These are phyloP conservation scores for Arachis monticola DNA, from an alignment of 331 rosid genomes.

Conservation along the genomic window DNA sequence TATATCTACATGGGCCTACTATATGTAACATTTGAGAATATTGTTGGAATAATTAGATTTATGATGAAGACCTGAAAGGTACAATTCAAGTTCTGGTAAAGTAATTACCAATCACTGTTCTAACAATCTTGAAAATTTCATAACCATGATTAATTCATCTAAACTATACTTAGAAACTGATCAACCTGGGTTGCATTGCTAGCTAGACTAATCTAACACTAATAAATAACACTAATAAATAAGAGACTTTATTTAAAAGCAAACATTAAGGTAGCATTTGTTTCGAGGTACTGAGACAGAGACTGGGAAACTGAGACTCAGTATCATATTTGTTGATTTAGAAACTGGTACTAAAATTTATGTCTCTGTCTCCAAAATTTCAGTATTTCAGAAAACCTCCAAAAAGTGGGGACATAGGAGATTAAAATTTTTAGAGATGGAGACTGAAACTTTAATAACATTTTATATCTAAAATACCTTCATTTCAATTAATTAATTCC, in stretches of 20 bases:
- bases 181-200: conserved; percentile 1
- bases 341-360: too few relatives aligned
- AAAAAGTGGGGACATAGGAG: too few relatives aligned
- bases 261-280: conserved; percentile 25
- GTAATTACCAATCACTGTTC: background rate
- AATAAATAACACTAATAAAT: background rate
- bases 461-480: too few relatives aligned
- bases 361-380: too few relatives aligned
- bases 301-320: too few relatives aligned
- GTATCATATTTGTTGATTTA: too few relatives aligned
- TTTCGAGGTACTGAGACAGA: too few relatives aligned
- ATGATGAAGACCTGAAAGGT: too few relatives aligned
- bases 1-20: conserved; percentile 1
- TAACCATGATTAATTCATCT: background rate
- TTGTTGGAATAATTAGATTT: background rate
- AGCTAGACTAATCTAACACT: conserved; percentile 26
- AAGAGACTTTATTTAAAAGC: conserved; percentile 23
- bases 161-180: conserved; percentile 19
- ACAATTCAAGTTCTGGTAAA: background rate
- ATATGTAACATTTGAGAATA: background rate
- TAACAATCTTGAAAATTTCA: background rate
- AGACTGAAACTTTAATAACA: too few relatives aligned
- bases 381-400: too few relatives aligned
- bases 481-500: too few relatives aligned
- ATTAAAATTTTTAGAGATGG: too few relatives aligned